These are phyloP conservation scores for Avena atlantica DNA, from an alignment of 176 grass and related monocot species.

Conservation along the genomic window DNA sequence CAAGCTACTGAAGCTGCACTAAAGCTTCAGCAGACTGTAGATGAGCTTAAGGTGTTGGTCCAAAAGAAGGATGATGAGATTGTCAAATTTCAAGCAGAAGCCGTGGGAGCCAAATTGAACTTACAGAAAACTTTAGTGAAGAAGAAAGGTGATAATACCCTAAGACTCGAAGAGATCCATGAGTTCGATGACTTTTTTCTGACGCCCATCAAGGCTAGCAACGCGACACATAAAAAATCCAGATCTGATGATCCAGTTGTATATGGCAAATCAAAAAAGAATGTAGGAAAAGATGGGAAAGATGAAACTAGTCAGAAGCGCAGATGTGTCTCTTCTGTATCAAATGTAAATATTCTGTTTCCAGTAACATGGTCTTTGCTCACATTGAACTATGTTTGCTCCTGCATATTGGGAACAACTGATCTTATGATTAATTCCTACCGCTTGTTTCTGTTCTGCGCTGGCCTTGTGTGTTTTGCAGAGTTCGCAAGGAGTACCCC, in stretches of 20 bases:
- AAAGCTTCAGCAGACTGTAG: not conserved
- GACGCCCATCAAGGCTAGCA: slow-evolving; percentile 24
- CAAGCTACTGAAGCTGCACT: slow-evolving; percentile 48
- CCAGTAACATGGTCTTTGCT: not conserved
- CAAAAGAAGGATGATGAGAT: slow-evolving; percentile 53
- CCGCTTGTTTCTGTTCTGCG: no score
- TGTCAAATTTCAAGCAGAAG: not conserved
- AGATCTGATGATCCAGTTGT: slow-evolving; percentile 16
- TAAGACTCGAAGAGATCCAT: slow-evolving; percentile 15
- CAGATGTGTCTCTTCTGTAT: slow-evolving; percentile 12
- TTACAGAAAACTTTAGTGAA: slow-evolving; percentile 44
- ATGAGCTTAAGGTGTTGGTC: slow-evolving; percentile 26
- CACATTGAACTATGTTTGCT: not conserved
- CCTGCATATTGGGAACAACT: no score
- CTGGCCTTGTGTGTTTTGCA: not conserved
- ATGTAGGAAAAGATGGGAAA: not conserved
- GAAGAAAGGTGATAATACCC: slow-evolving; percentile 39
- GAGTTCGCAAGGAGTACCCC: not conserved
- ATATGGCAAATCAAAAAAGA: no score
- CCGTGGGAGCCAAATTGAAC: not conserved
- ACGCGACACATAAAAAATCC: slow-evolving; percentile 12
- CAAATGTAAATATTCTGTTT: slow-evolving; percentile 49
- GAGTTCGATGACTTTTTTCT: not conserved
- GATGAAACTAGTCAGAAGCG: slow-evolving; percentile 48
- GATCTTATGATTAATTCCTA: no score